Percentiles rank a stretch among this genome's conserved stretches.
phyloP scores from a whole-genome alignment of 257 asterid species.

The Solanum pennellii region DNA sequence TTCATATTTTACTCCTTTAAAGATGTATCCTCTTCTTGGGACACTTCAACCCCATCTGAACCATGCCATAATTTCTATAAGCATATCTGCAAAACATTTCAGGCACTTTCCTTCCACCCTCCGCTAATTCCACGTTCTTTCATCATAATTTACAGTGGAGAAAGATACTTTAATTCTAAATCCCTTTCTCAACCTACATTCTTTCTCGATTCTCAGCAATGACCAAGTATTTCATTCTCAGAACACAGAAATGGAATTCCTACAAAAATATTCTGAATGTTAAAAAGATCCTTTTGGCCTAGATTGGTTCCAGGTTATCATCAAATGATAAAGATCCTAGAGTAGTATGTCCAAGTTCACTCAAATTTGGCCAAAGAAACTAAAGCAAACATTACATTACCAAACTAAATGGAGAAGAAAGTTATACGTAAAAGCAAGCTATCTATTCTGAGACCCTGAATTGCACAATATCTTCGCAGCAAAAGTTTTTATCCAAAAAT shows the following conservation, averaged over 20 bases:
- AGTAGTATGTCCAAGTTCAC: not conserved
- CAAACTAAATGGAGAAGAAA: not conserved
- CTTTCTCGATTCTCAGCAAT: not conserved
- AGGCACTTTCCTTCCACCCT: not conserved
- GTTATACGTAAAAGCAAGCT: not conserved
- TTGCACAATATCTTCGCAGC: not conserved
- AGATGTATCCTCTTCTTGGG: not conserved
- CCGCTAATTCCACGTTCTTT: not conserved
- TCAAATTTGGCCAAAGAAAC: not conserved
- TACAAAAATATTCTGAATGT: not conserved
- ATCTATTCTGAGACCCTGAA: not conserved
- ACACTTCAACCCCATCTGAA: not conserved
- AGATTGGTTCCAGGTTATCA: not conserved
- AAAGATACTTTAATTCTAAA: not conserved
- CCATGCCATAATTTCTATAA: not conserved
- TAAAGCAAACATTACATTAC: not conserved
- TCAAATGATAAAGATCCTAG: not conserved
- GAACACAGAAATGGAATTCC: not conserved
- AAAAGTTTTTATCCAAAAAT: not conserved
- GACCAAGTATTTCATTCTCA: not conserved
- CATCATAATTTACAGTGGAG: not conserved
- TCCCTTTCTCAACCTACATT: not conserved
- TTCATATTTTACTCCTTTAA: not conserved
- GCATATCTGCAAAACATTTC: not conserved
- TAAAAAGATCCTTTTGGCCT: not conserved